These are phyloP conservation scores for Hypoxylon sp. DNA, from an alignment of 2,329 filamentous ascomycete genomes.

Conservation along the genomic window DNA sequence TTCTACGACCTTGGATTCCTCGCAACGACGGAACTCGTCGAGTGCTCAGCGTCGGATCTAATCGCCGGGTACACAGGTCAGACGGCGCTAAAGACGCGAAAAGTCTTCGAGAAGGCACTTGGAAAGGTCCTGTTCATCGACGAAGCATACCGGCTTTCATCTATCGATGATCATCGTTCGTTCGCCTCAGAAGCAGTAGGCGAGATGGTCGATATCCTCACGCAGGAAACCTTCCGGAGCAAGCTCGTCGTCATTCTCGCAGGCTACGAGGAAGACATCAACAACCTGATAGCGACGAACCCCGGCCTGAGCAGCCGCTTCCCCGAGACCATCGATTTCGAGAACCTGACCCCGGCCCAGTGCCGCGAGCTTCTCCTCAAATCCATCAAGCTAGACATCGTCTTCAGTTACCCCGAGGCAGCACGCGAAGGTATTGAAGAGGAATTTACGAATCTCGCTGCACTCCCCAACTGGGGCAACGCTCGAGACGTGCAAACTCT, in stretches of 20 bases:
- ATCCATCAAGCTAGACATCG: background rate
- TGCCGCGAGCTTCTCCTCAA: background rate
- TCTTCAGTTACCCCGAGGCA: background rate
- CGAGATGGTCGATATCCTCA: constrained; percentile 50
- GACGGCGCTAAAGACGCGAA: constrained; percentile 68
- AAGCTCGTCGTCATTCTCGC: constrained; percentile 32
- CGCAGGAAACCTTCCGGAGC: constrained; percentile 18
- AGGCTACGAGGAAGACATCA: constrained; percentile 27
- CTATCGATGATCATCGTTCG: constrained; percentile 54
- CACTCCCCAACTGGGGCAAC: constrained; percentile 20
- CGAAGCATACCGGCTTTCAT: constrained; percentile 66
- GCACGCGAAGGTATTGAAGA: background rate
- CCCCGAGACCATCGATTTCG: constrained; percentile 29
- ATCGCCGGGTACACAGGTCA: constrained; percentile 70
- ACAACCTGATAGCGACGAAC: constrained; percentile 33
- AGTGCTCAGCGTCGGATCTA: constrained; percentile 69
- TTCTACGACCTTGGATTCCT: constrained; percentile 73
- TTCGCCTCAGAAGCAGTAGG: constrained; percentile 60
- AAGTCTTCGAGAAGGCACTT: constrained; percentile 64
- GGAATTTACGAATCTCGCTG: background rate
- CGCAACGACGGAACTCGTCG: constrained; percentile 64
- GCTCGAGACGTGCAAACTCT: constrained; percentile 16
- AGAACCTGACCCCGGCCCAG: background rate
- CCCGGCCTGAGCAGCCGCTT: constrained; percentile 35
- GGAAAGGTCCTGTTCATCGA: constrained; percentile 71